Conservation (phyloP, 176 grass and related monocot genomes). For the Oryza nivara region DNA sequence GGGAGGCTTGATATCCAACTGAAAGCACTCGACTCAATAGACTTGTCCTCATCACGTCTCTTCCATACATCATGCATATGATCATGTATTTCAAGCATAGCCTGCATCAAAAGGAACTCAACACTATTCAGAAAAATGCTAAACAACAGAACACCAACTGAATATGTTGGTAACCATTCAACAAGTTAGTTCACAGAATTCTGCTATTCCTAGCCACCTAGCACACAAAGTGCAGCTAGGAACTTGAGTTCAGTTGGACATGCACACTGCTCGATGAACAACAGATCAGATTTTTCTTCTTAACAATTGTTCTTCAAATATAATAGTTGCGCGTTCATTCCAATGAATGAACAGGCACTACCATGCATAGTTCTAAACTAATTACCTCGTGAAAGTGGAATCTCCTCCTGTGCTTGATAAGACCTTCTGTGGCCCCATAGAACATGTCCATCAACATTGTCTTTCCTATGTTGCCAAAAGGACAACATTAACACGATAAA, state of each 20-base stretch:
- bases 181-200: conserved; percentile 17
- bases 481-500: background rate
- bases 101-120: conserved; percentile 52
- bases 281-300: background rate
- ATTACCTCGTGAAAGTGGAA: conserved; percentile 99
- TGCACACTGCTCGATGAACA: background rate
- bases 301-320: background rate
- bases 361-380: background rate
- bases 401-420: conserved; percentile 82
- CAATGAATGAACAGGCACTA: background rate
- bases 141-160: background rate
- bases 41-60: conserved; percentile 50
- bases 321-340: background rate
- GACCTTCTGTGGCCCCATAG: conserved; percentile 80
- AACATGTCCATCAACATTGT: conserved; percentile 99
- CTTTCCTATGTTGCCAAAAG: conserved; percentile 55
- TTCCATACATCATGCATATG: conserved; percentile 97
- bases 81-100: conserved; percentile 97
- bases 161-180: conserved; percentile 12
- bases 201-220: background rate
- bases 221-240: background rate
- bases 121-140: background rate
- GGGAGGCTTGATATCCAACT: conserved; percentile 89
- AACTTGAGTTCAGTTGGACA: background rate
- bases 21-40: conserved; percentile 48